Percentiles rank a stretch among this genome's conserved stretches.
Conservation (phyloP, 352 stramenopile genomes). For the Phytophthora hybrid region DNA sequence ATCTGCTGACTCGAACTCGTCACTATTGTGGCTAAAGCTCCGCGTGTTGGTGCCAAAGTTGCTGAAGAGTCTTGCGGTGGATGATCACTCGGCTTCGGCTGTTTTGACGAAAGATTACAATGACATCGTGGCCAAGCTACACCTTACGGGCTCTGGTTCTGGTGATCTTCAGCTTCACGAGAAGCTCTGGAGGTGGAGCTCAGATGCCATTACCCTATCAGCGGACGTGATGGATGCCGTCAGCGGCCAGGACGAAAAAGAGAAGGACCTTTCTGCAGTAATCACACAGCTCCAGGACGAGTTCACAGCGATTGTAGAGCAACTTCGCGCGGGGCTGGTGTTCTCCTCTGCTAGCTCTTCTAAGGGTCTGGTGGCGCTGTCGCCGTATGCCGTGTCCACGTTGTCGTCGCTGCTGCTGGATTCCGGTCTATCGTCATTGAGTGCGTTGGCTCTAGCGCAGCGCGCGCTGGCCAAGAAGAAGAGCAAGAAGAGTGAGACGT, state of each 20-base stretch:
- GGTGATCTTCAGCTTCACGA: constrained; percentile 34
- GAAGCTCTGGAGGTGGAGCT: constrained; percentile 70
- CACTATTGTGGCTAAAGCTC: constrained; percentile 73
- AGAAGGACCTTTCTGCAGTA: constrained; percentile 26
- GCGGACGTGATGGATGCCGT: constrained; percentile 22
- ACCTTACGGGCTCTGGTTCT: constrained; percentile 17
- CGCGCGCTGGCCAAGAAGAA: constrained; percentile 69
- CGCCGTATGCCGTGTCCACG: constrained; percentile 59
- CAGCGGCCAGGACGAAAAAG: constrained; percentile 17
- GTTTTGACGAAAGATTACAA: constrained; percentile 48
- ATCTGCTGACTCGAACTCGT: constrained; percentile 55
- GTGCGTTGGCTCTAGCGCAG: constrained; percentile 53
- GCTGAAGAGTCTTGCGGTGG: constrained; percentile 43
- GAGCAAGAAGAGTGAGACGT: constrained; percentile 66
- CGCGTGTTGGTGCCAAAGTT: constrained; percentile 61
- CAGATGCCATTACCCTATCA: constrained; percentile 28
- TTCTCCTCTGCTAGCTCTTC: constrained; percentile 17
- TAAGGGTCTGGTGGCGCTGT: constrained; percentile 36
- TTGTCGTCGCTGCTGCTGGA: constrained; percentile 68
- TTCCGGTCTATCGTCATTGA: constrained; percentile 62
- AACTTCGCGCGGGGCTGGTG: constrained; percentile 31
- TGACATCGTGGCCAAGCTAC: constrained; percentile 39
- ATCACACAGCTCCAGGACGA: constrained; percentile 38
- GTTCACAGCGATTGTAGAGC: constrained; percentile 39
- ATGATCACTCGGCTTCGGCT: constrained; percentile 39